Conservation (phyloP, 768 basidiomycete species). For the Rickenella mellea region DNA sequence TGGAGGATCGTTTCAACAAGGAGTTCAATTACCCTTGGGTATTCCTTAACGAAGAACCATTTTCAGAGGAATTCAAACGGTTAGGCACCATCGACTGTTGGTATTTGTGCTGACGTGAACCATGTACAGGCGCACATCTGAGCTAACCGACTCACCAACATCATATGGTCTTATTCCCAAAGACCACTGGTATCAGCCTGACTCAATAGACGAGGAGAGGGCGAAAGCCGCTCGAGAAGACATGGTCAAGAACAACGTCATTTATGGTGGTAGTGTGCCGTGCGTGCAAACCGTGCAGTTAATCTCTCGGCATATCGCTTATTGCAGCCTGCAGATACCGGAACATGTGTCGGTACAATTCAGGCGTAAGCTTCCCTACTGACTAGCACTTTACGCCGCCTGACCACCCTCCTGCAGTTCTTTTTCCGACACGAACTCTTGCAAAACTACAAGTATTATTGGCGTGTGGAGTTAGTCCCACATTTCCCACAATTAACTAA, state of each 20-base stretch:
- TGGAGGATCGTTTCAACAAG: conserved; percentile 56
- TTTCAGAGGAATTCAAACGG: conserved; percentile 60
- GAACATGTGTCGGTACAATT: conserved; percentile 95
- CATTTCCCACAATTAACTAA: neutral
- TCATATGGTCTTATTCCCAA: conserved; percentile 60
- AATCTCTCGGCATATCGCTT: neutral
- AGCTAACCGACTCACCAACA: conserved; percentile 37
- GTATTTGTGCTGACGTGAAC: neutral
- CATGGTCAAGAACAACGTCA: conserved; percentile 49
- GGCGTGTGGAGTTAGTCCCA: conserved; percentile 72
- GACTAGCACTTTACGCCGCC: neutral
- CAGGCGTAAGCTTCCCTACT: conserved; percentile 48
- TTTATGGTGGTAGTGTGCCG: conserved; percentile 61
- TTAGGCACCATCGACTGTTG: conserved; percentile 3
- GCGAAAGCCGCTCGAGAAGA: conserved; percentile 37
- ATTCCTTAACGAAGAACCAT: conserved; percentile 77
- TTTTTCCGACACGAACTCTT: conserved; percentile 79
- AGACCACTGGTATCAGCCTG: conserved; percentile 70
- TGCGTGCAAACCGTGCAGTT: conserved; percentile 25
- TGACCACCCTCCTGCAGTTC: conserved; percentile 35
- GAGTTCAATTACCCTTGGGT: conserved; percentile 69
- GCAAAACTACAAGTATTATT: conserved; percentile 75
- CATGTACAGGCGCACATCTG: conserved; percentile 21
- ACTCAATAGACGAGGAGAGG: conserved; percentile 49
- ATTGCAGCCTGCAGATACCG: conserved; percentile 49